Conservation (phyloP, 2,329 filamentous ascomycete genomes). For the Blastomyces parvus region DNA sequence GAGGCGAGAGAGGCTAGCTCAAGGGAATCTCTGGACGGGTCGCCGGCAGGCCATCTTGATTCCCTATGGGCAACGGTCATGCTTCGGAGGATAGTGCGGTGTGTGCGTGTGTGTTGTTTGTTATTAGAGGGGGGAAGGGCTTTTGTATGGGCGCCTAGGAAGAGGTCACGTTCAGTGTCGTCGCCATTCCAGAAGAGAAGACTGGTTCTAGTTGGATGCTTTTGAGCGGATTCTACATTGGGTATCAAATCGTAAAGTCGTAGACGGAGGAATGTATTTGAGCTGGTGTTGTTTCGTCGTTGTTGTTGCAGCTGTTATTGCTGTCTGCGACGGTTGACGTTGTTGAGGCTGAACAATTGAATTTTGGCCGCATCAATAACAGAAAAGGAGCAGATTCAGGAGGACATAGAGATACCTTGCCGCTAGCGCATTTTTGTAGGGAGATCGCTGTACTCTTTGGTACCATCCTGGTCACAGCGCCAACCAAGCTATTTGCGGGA, state of each 20-base stretch:
- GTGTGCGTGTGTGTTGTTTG: not conserved
- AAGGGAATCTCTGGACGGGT: conserved; percentile 67
- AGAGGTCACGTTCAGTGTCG: not conserved
- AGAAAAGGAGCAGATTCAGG: not conserved
- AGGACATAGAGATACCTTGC: not conserved
- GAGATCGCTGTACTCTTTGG: not conserved
- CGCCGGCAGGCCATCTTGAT: conserved; percentile 21
- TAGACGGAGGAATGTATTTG: not conserved
- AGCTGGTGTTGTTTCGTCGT: not conserved
- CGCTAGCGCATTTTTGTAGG: not conserved
- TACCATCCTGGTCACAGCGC: not conserved
- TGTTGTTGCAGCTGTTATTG: not conserved
- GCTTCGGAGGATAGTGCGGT: not conserved
- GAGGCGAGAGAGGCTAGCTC: conserved; percentile 93
- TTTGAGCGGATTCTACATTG: not conserved
- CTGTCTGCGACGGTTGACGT: not conserved
- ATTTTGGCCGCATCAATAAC: not conserved
- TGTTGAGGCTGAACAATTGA: not conserved
- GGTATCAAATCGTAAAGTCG: not conserved
- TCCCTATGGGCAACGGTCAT: conserved; percentile 24
- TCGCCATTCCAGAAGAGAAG: conserved; percentile 2
- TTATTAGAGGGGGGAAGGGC: not conserved
- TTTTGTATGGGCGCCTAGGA: not conserved
- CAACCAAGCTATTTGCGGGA: not conserved
- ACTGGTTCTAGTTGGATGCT: not conserved